Evolutionary conservation across 257 asterid genomes (phyloP).

Genomic region (Ballota nigra): DNA sequence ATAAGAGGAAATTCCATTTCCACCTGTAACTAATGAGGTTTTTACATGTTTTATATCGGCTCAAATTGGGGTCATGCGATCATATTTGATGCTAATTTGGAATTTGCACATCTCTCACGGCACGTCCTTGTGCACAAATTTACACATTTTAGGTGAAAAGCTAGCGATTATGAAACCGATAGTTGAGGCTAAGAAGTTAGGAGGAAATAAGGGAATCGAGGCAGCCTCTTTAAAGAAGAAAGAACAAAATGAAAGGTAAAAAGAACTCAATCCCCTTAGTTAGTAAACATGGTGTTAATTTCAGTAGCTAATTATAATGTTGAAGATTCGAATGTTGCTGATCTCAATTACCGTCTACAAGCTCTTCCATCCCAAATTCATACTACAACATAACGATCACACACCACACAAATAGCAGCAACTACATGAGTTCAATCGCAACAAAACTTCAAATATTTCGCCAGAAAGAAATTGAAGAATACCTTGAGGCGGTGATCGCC

Average conservation of each 20-base stretch:
- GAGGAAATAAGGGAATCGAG: not conserved
- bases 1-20: too few species aligned
- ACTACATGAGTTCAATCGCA: not conserved
- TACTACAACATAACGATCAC: not conserved
- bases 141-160: too few species aligned
- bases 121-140: too few species aligned
- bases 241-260: not conserved
- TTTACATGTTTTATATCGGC: too few species aligned
- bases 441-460: not conserved
- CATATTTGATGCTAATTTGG: not conserved
- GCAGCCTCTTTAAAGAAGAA: not conserved
- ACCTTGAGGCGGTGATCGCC: conserved; percentile 96
- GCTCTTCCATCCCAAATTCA: conserved; percentile 5
- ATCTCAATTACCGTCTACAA: not conserved
- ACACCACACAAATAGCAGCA: not conserved
- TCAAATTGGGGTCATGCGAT: not conserved
- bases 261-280: not conserved
- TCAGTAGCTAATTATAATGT: too few species aligned
- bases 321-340: conserved; percentile 8
- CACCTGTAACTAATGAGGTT: too few species aligned
- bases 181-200: too few species aligned
- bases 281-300: not conserved
- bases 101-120: too few species aligned
- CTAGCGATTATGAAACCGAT: too few species aligned
- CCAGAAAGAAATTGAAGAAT: not conserved